These are phyloP conservation scores for Beta lomatogona DNA, from an alignment of 179 eudicot genomes.

Conservation along the genomic window DNA sequence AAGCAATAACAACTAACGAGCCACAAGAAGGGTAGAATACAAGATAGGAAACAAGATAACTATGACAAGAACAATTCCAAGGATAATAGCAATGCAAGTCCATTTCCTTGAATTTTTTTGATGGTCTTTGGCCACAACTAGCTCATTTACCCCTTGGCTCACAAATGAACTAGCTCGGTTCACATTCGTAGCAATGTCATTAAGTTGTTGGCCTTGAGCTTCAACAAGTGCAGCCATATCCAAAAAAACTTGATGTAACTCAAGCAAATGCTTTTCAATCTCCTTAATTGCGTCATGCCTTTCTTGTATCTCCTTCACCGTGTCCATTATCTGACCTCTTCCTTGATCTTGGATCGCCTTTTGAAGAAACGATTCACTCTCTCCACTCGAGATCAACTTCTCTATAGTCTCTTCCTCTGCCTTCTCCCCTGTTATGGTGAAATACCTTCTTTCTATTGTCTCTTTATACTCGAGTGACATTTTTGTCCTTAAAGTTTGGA, in stretches of 20 bases:
- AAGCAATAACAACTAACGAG: conserved; percentile 6
- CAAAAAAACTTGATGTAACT: conserved; percentile 71
- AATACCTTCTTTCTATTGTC: conserved; percentile 67
- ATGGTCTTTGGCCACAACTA: conserved; percentile 43
- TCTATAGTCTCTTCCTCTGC: conserved; percentile 62
- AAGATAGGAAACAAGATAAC: conserved; percentile 45
- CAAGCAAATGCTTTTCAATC: conserved; percentile 58
- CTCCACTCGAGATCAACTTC: conserved; percentile 54
- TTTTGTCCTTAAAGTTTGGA: conserved; percentile 52
- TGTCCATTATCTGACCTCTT: conserved; percentile 70
- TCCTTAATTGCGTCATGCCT: conserved; percentile 71
- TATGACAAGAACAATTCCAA: conserved; percentile 34
- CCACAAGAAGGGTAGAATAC: conserved; percentile 27
- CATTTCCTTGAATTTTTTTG: conserved; percentile 70
- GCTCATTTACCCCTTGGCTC: conserved; percentile 51
- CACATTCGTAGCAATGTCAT: conserved; percentile 65
- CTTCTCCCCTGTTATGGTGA: conserved; percentile 68
- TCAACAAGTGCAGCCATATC: conserved; percentile 78
- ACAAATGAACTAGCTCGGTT: conserved; percentile 65
- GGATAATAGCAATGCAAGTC: conserved; percentile 49
- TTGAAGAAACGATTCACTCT: conserved; percentile 61
- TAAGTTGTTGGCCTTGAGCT: conserved; percentile 60
- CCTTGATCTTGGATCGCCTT: conserved; percentile 78
- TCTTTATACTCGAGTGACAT: conserved; percentile 87
- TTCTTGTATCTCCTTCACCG: conserved; percentile 77